Base-by-base conservation (phyloP, 2,329 filamentous ascomycete species). In the Paracorniculantispora psalliotae region DNA sequence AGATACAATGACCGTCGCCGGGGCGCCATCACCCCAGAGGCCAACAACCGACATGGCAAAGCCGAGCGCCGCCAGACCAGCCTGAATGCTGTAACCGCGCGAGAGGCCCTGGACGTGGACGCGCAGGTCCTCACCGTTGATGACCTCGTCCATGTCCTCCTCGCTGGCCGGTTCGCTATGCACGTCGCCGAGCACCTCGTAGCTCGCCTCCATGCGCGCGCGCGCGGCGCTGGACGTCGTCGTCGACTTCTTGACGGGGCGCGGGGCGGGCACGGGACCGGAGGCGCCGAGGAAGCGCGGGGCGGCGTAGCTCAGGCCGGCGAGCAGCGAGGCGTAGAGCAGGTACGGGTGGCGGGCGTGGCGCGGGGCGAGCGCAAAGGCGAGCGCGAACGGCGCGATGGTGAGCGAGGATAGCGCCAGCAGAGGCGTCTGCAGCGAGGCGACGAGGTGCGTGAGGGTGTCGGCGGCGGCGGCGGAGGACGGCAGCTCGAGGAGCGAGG, bases 291-390 rank as follows among this genome's bases (percentile, higher is more conserved):
- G 73, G 43, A 84, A 67, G 25, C 73, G 70, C 30, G 53, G 59
- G 81, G 79, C 79, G 47, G 83, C 77, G 23, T 81, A 80, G 47
- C 89, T 84, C 41, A 89, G 76, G 41, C 81, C 78, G 46, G 86
- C 83, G 59, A 92, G 81, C 26, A 91, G 75, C 2, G 87, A 86
- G 15, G 91, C 91, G 85, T 94, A 97, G 61, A 97, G 75, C 26
- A 97, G 85, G 71, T 96, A 97, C 0, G 93, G 93, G 71, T 97
- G 93, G 70, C 89, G 86, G 65, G 84, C 81, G 59, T 86, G 82
- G 26, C 84, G 81, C 0, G 92, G 89, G 2, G 92, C 93, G 64
- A 96, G 78, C 47, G 81, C 72, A 74, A 88, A 97, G 63, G 92
- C 90, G 64, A 93, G 82, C 65, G 91, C 77, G 68, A 97, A 86